Conservation (phyloP, 192 early-diverging fungal genomes). For the Backusella macrospora region DNA sequence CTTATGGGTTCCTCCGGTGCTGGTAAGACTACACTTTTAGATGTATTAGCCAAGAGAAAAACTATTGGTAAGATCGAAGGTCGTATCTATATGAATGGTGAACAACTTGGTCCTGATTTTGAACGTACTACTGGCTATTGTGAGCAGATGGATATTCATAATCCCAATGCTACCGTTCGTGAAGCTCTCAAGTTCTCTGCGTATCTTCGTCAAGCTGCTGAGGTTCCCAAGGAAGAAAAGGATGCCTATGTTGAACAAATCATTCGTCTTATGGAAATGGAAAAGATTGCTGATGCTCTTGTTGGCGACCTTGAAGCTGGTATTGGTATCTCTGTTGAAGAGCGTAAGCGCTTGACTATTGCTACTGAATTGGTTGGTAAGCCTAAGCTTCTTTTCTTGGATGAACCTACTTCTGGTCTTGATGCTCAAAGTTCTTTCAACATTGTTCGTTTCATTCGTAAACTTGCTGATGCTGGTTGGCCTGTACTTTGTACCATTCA, state of each 20-base stretch:
- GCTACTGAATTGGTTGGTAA: conserved; percentile 82
- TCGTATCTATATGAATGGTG: conserved; percentile 71
- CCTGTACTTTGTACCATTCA: conserved; percentile 85
- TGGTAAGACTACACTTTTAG: conserved; percentile 80
- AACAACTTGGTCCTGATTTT: conserved; percentile 57
- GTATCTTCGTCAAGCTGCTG: conserved; percentile 66
- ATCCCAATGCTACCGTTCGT: conserved; percentile 74
- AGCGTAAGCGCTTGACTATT: conserved; percentile 87
- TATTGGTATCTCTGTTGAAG: conserved; percentile 84
- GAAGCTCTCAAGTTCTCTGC: conserved; percentile 82
- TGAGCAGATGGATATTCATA: conserved; percentile 85
- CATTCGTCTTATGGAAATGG: conserved; percentile 74
- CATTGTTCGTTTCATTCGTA: conserved; percentile 73
- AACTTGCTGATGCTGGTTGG: conserved; percentile 64
- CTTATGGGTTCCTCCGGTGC: conserved; percentile 79
- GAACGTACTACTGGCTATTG: conserved; percentile 77
- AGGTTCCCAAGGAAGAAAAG: conserved; percentile 66
- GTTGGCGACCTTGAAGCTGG: conserved; percentile 72
- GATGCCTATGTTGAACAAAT: conserved; percentile 76
- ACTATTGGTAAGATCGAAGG: conserved; percentile 69
- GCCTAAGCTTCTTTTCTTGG: conserved; percentile 82
- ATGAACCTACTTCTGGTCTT: conserved; percentile 88
- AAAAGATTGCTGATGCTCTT: conserved; percentile 70
- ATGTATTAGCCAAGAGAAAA: conserved; percentile 78
- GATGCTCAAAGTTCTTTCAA: conserved; percentile 82